These are phyloP conservation scores for Gnaphalium uliginosum DNA, from an alignment of 129 eudicot genomes.

Conservation along the genomic window DNA sequence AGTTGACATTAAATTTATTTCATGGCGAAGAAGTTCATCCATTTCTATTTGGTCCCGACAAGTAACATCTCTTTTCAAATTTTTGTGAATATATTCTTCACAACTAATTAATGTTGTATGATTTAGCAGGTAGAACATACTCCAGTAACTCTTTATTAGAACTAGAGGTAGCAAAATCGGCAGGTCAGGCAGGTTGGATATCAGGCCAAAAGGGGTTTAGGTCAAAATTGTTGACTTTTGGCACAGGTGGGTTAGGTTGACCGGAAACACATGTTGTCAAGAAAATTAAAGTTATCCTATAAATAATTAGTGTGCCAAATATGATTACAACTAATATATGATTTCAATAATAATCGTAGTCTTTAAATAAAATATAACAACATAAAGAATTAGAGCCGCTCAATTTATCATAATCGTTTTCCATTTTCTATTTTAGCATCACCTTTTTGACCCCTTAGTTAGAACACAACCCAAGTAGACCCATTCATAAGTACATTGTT, in stretches of 20 bases:
- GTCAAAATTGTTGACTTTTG: neutral
- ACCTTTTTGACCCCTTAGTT: neutral
- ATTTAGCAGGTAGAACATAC: too few relatives aligned
- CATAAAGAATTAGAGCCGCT: neutral
- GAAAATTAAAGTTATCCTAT: neutral
- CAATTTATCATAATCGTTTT: neutral
- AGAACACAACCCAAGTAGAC: neutral
- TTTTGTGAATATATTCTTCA: too few relatives aligned
- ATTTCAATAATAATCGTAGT: too few relatives aligned
- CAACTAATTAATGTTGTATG: too few relatives aligned
- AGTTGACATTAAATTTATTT: conserved; percentile 6
- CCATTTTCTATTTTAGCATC: neutral
- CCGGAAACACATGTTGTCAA: neutral
- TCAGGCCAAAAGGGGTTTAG: neutral
- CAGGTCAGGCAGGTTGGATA: neutral
- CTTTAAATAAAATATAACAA: too few relatives aligned
- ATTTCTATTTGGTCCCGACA: neutral
- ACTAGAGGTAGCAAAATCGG: neutral
- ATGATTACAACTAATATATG: neutral
- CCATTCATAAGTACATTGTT: neutral
- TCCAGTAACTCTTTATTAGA: neutral
- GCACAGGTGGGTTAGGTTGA: neutral
- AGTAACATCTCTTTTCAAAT: neutral
- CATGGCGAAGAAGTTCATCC: neutral
- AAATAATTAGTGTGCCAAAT: neutral